Evolutionary conservation across 2,329 filamentous ascomycete genomes (phyloP).

Genomic region (Penicillium sp.): DNA sequence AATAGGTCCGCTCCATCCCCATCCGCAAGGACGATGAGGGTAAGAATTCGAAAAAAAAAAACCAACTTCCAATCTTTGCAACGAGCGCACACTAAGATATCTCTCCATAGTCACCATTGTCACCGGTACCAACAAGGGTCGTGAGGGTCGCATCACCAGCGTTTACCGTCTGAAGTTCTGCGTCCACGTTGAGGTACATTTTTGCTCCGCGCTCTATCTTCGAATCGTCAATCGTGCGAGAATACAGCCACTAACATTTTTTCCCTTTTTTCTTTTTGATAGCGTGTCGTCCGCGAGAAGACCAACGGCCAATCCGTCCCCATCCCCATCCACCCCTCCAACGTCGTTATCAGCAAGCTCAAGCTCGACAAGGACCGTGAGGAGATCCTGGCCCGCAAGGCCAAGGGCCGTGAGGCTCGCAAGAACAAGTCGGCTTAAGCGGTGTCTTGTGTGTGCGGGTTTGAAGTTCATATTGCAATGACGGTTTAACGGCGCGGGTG

Average conservation of each 20-base stretch:
- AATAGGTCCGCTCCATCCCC: constrained; percentile 85
- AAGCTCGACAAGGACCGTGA: constrained; percentile 65
- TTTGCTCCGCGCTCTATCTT: background rate
- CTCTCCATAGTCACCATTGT: constrained; percentile 59
- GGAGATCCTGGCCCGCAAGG: constrained; percentile 44
- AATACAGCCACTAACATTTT: background rate
- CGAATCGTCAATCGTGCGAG: background rate
- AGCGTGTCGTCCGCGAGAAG: constrained; percentile 86
- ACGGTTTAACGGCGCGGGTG: constrained; percentile 30
- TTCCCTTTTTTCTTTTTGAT: background rate
- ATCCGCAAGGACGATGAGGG: constrained; percentile 95
- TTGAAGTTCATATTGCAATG: constrained; percentile 61
- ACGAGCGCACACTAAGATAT: background rate
- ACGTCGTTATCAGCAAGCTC: constrained; percentile 97
- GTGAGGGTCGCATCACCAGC: constrained; percentile 95
- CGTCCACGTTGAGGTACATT: constrained; percentile 76
- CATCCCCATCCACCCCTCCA: constrained; percentile 89
- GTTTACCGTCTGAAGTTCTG: constrained; percentile 98
- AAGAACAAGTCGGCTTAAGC: constrained; percentile 55
- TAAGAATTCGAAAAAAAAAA: background rate
- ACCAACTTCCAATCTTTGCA: background rate
- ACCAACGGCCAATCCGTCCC: constrained; percentile 92
- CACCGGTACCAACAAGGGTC: constrained; percentile 92
- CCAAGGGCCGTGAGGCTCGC: constrained; percentile 22
- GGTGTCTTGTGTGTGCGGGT: constrained; percentile 52